Percentiles rank a stretch among this genome's conserved stretches.
These are phyloP conservation scores for Neoboletus brunneissimus DNA, from an alignment of 768 basidiomycete genomes.

Conservation along the genomic window DNA sequence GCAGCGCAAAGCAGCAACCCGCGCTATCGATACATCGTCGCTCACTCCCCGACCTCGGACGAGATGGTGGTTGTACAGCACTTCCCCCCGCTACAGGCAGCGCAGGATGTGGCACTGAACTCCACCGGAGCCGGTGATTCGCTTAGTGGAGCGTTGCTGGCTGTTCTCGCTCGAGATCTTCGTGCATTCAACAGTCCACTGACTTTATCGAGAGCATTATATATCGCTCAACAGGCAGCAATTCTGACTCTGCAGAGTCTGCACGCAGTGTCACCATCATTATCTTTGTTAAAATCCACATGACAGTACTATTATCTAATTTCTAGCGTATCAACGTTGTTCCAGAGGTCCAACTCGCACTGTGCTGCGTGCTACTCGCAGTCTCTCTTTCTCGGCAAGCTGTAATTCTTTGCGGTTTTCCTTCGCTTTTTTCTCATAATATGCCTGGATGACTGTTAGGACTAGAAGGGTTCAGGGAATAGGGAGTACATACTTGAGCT, in stretches of 20 bases:
- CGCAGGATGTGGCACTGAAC: constrained; percentile 46
- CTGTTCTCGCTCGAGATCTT: constrained; percentile 49
- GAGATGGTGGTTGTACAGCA: constrained; percentile 66
- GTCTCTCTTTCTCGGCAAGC: constrained; percentile 45
- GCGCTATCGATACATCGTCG: constrained; percentile 48
- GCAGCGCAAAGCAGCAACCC: constrained; percentile 44
- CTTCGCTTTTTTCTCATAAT: constrained; percentile 54
- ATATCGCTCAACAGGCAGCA: constrained; percentile 64
- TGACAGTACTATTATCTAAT: neutral
- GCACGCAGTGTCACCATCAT: constrained; percentile 61
- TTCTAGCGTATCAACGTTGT: constrained; percentile 9
- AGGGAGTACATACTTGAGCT: constrained; percentile 48
- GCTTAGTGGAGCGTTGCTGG: constrained; percentile 80
- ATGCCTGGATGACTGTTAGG: constrained; percentile 37
- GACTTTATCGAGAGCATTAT: constrained; percentile 44
- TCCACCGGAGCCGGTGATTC: constrained; percentile 94
- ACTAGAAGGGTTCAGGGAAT: neutral
- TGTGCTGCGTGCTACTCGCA: constrained; percentile 48
- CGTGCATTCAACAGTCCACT: constrained; percentile 45
- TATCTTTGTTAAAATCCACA: constrained; percentile 36
- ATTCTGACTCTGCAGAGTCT: constrained; percentile 54
- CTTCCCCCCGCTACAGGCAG: constrained; percentile 55
- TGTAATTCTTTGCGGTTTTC: constrained; percentile 35
- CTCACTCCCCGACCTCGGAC: constrained; percentile 41
- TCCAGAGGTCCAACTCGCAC: constrained; percentile 62